These are phyloP conservation scores for Uromyces viciae-fabae DNA, from an alignment of 1,284 basidiomycete species.

Conservation along the genomic window DNA sequence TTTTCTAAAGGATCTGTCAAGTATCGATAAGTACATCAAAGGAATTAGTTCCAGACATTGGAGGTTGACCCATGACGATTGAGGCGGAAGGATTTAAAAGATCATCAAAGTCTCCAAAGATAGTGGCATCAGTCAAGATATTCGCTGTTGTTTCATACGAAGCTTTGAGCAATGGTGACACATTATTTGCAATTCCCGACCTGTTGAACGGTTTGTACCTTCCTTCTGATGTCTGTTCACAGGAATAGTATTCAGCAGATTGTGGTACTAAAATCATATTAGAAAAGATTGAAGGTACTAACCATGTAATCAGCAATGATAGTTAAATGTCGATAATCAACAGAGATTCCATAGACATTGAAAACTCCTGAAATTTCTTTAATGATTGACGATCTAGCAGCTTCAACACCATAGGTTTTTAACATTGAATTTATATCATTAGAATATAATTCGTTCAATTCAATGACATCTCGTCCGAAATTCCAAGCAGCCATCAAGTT, in stretches of 20 bases:
- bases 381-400: constrained; percentile 57
- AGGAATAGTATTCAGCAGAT: neutral
- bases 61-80: constrained; percentile 83
- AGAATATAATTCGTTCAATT: constrained; percentile 79
- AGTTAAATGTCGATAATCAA: constrained; percentile 88
- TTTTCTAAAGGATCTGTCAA: too few species aligned
- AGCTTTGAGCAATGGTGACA: constrained; percentile 90
- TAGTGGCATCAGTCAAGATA: constrained; percentile 88
- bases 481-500: constrained; percentile 89
- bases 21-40: constrained; percentile 60
- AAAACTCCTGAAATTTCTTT: constrained; percentile 87
- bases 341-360: constrained; percentile 94
- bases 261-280: neutral
- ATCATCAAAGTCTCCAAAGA: constrained; percentile 92
- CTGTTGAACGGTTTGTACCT: constrained; percentile 98
- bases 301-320: constrained; percentile 99
- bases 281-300: constrained; percentile 52
- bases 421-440: constrained; percentile 94
- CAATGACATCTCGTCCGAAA: constrained; percentile 73
- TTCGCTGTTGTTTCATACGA: constrained; percentile 96
- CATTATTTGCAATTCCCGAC: constrained; percentile 82
- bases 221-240: constrained; percentile 83
- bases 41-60: constrained; percentile 76
- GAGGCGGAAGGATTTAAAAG: constrained; percentile 81
- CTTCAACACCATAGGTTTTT: constrained; percentile 68